Evolutionary conservation across 768 basidiomycete species (phyloP).

Genomic region (Suillus weaverae): DNA sequence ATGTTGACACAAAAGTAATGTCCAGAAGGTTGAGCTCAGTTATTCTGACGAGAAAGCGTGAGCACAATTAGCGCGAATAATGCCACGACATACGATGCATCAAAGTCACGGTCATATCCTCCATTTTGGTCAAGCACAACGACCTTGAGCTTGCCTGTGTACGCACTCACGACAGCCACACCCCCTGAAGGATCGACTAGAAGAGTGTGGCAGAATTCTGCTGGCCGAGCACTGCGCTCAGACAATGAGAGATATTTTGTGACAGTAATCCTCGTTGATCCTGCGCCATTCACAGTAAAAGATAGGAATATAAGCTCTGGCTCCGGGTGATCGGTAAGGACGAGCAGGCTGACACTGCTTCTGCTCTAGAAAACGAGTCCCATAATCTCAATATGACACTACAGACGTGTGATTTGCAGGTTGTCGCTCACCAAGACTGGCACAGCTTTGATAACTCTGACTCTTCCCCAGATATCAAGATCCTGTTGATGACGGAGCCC

Average conservation of each 20-base stretch:
- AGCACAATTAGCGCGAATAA: conserved; percentile 6
- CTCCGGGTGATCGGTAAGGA: conserved; percentile 76
- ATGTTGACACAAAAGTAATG: conserved; percentile 54
- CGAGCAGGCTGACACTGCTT: conserved; percentile 48
- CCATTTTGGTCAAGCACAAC: conserved; percentile 55
- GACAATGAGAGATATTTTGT: conserved; percentile 52
- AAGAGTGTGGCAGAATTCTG: conserved; percentile 73
- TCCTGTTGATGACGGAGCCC: conserved; percentile 61
- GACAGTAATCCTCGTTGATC: conserved; percentile 34
- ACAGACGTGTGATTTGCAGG: background rate
- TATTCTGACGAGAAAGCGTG: conserved; percentile 39
- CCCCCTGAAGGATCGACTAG: conserved; percentile 64
- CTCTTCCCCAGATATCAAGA: conserved; percentile 68
- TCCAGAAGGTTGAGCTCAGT: conserved; percentile 70
- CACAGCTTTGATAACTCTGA: conserved; percentile 55
- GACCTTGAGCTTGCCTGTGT: conserved; percentile 69
- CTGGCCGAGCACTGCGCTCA: conserved; percentile 55
- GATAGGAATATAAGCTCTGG: conserved; percentile 67
- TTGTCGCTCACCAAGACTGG: conserved; percentile 48
- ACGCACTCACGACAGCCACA: conserved; percentile 63
- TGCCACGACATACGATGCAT: conserved; percentile 54
- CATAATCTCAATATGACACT: background rate
- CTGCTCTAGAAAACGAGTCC: conserved; percentile 22
- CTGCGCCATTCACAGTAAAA: conserved; percentile 42
- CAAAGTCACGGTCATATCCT: conserved; percentile 54